These are phyloP conservation scores for Sutorius eximius DNA, from an alignment of 1,284 basidiomycete genomes.

Conservation along the genomic window DNA sequence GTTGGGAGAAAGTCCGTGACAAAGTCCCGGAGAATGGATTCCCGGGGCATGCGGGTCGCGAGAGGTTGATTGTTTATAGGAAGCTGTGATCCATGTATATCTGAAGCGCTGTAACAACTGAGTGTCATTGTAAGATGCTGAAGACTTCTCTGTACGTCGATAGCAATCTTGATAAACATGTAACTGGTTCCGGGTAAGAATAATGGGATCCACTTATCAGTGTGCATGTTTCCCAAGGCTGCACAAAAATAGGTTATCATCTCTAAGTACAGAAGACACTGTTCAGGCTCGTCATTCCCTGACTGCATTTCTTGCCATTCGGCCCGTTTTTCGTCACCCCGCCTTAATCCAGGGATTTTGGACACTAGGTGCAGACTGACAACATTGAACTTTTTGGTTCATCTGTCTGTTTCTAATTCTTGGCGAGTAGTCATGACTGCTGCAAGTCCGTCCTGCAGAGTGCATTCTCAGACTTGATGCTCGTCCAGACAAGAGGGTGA, in stretches of 20 bases:
- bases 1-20: constrained; percentile 58
- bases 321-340: no score
- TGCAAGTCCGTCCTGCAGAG: no score
- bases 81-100: constrained; percentile 8
- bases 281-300: background rate
- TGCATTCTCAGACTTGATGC: no score
- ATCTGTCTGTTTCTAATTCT: no score
- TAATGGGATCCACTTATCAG: background rate
- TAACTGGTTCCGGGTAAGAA: no score
- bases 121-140: background rate
- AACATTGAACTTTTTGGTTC: background rate
- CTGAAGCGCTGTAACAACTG: background rate
- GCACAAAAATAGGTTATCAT: background rate
- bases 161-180: background rate
- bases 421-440: no score
- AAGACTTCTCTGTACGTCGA: background rate
- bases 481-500: no score
- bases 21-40: constrained; percentile 46
- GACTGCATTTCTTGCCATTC: background rate
- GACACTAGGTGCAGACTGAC: background rate
- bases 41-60: constrained; percentile 34
- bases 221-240: background rate
- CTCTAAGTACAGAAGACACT: background rate
- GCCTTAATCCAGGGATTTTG: background rate
- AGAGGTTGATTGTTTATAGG: constrained; percentile 19